These are phyloP conservation scores for Microbotryomycetes sp. DNA, from an alignment of 1,284 basidiomycete species.

Conservation along the genomic window DNA sequence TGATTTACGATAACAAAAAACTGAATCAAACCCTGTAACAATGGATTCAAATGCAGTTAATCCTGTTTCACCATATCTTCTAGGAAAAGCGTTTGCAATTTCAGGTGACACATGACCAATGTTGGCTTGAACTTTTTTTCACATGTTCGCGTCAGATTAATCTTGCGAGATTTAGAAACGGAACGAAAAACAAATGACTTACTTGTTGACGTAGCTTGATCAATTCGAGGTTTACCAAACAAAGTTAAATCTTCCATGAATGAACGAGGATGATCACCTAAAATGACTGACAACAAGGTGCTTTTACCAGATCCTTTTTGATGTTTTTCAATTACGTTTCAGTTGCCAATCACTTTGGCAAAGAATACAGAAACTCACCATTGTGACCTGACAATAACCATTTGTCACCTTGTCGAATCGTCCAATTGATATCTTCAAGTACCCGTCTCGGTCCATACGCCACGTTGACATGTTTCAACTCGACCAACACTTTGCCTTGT, in stretches of 20 bases:
- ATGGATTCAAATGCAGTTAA: conserved; percentile 68
- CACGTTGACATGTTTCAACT: conserved; percentile 63
- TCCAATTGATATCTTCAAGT: conserved; percentile 69
- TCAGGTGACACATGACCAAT: conserved; percentile 85
- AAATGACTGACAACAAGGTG: conserved; percentile 82
- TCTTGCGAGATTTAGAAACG: neutral
- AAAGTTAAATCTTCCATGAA: conserved; percentile 60
- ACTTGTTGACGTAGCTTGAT: conserved; percentile 32
- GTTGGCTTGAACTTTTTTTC: conserved; percentile 43
- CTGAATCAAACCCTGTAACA: conserved; percentile 76
- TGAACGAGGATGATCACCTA: conserved; percentile 91
- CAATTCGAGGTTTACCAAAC: conserved; percentile 34
- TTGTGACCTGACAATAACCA: conserved; percentile 86
- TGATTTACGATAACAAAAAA: conserved; percentile 54
- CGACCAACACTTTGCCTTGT: conserved; percentile 46
- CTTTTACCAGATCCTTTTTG: conserved; percentile 90
- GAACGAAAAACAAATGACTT: neutral
- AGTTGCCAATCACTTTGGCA: neutral
- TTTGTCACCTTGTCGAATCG: conserved; percentile 65
- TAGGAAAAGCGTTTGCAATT: conserved; percentile 81
- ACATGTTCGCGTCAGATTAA: neutral
- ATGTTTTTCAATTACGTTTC: neutral
- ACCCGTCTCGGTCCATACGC: conserved; percentile 59
- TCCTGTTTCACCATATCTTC: conserved; percentile 48
- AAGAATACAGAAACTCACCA: conserved; percentile 48